Evolutionary conservation across 31 red algal genomes (phyloP).

Genomic region (Bonnemaisonia californica): DNA sequence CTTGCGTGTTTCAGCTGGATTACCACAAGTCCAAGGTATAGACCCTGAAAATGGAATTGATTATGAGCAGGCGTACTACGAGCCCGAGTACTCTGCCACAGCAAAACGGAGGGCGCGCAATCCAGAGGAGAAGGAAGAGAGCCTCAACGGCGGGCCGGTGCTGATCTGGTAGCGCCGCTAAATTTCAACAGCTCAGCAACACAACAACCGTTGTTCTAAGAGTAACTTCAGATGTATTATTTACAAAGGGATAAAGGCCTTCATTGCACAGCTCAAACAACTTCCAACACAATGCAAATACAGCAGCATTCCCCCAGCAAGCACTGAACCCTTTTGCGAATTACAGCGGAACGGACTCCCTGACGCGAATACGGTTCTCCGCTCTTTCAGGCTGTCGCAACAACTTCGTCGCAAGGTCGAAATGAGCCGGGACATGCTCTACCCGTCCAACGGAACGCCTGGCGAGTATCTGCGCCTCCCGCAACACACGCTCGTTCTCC

Average conservation of each 20-base stretch:
- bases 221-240: no score
- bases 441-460: background rate
- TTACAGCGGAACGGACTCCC: conserved; percentile 45
- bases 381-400: conserved; percentile 61
- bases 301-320: no score
- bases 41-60: conserved; percentile 34
- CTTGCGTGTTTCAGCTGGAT: conserved; percentile 49
- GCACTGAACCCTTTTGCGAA: background rate
- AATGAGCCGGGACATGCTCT: conserved; percentile 58
- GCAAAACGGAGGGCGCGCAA: conserved; percentile 12
- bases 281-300: background rate
- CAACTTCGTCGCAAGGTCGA: conserved; percentile 64
- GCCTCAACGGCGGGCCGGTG: conserved; percentile 10
- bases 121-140: conserved; percentile 14
- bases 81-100: conserved; percentile 18
- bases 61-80: conserved; percentile 37
- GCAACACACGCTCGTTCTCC: conserved; percentile 24
- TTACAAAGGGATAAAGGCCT: no score
- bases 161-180: conserved; percentile 38
- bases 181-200: no score
- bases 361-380: conserved; percentile 37
- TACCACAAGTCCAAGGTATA: conserved; percentile 15
- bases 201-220: no score
- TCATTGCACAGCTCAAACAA: no score
- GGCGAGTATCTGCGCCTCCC: background rate